Evolutionary conservation across 2,329 filamentous ascomycete species (phyloP).

Genomic region (Coniochaeta pulveracea): DNA sequence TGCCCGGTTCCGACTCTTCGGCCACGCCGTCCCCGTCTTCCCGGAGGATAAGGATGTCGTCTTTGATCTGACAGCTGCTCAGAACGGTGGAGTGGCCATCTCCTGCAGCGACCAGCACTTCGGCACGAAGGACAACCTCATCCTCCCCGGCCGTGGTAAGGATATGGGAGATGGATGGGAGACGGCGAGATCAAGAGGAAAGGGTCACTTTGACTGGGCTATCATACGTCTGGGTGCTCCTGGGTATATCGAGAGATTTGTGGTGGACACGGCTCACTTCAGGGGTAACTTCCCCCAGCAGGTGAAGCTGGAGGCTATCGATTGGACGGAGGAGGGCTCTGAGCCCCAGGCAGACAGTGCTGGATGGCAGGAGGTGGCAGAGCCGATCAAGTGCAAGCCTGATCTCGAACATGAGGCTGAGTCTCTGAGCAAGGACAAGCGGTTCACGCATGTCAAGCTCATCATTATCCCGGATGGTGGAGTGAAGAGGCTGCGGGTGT

Average conservation of each 20-base stretch:
- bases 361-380: conserved; percentile 56
- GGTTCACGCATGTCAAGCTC: conserved; percentile 76
- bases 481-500: conserved; percentile 74
- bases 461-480: conserved; percentile 90
- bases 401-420: conserved; percentile 62
- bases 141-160: conserved; percentile 66
- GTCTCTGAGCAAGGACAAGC: conserved; percentile 40
- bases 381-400: conserved; percentile 57
- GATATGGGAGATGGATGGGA: conserved; percentile 90
- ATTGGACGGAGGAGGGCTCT: conserved; percentile 34
- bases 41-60: conserved; percentile 52
- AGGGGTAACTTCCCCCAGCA: conserved; percentile 75
- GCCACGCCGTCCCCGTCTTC: conserved; percentile 65
- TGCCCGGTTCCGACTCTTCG: conserved; percentile 67
- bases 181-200: conserved; percentile 61
- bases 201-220: conserved; percentile 70
- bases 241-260: conserved; percentile 51
- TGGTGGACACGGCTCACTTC: conserved; percentile 76
- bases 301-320: conserved; percentile 53
- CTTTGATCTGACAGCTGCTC: conserved; percentile 66
- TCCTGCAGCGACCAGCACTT: conserved; percentile 78
- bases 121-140: conserved; percentile 67
- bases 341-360: conserved; percentile 45
- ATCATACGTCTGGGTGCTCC: conserved; percentile 61
- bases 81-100: conserved; percentile 67